Evolutionary conservation across 225 moss, liverwort and hornwort genomes (phyloP), one percentile per base, ranked within the genome.

Genomic region (Sphagnum tenellum): DNA sequence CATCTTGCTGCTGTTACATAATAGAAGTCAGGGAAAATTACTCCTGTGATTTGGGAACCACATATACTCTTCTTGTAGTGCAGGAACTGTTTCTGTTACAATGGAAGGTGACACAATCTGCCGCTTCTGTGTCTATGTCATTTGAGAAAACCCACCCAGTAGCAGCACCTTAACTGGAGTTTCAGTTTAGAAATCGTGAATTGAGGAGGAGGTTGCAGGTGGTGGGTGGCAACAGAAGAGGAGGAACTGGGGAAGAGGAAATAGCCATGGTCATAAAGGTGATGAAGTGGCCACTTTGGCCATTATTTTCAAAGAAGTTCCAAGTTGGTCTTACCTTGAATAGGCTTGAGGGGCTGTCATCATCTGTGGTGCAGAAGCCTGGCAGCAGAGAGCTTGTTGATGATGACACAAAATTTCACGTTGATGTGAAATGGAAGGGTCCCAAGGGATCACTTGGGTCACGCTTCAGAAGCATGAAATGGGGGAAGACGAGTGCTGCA

Each of bases 341-440:
- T 71, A 83, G 70, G 48, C 66, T 98, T 51, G 89, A 87, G 60
- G 96, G 90, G 46, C 69, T 92, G n/a, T 12, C 71, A 48, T 60
- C 69, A 5, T 50, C 62, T 14, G 87, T 79, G 14, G 29, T 29
- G 29, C 29, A 29, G 29, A 29, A 29, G 29, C 29, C 29, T 29
- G 52, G 29, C 29, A 29, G 52, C 52, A 52, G 52, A 5, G 52
- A 9, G 52, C 52, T 52, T 52, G 86, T 29, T 29, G 29, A 29
- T 29, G 85, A 82, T 8, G 79, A 82, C 13, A 65, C 77, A 3
- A 81, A 78, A 68, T 72, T 92, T 66, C 79, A 72, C 5, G 90
- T 89, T 5, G 85, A 88, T 69, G 81, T 93, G 73, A 90, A 88
- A 70, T 98, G 96, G 96, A 98, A 90, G 75, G 96, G 92, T 3